Conservation (phyloP, 2,329 filamentous ascomycete species). For the Saccharata proteae region DNA sequence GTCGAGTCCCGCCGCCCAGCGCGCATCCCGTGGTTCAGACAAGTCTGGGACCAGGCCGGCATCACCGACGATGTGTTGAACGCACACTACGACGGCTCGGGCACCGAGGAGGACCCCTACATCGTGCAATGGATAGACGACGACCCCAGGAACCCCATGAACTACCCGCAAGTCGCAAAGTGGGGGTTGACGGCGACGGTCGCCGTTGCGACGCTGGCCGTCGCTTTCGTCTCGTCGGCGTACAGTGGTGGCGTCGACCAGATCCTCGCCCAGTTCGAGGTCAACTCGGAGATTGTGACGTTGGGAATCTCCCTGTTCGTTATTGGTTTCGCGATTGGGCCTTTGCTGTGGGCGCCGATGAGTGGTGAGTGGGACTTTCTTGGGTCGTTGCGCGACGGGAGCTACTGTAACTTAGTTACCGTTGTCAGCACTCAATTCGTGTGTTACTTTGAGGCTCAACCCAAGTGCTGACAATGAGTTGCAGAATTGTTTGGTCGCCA, state of each 20-base stretch:
- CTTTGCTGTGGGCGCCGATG: constrained; percentile 51
- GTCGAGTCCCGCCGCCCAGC: constrained; percentile 8
- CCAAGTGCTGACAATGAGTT: constrained; percentile 2
- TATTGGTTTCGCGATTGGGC: constrained; percentile 45
- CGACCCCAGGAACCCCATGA: constrained; percentile 56
- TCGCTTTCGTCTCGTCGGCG: constrained; percentile 58
- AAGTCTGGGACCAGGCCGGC: constrained; percentile 46
- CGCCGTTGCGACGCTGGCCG: constrained; percentile 54
- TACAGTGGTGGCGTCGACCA: constrained; percentile 47
- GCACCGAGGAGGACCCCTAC: constrained; percentile 56
- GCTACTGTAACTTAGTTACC: too few relatives aligned
- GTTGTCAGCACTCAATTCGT: too few relatives aligned
- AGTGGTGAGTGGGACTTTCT: constrained; percentile 7
- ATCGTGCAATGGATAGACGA: constrained; percentile 55
- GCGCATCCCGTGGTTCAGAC: constrained; percentile 13
- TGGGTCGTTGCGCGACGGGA: background rate
- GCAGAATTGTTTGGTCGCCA: constrained; percentile 44
- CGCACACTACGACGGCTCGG: constrained; percentile 32
- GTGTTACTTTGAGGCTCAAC: too few relatives aligned
- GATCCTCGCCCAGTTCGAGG: constrained; percentile 43
- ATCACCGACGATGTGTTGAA: constrained; percentile 46
- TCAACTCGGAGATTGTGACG: constrained; percentile 42
- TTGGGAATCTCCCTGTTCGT: constrained; percentile 55
- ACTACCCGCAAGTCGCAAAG: constrained; percentile 45
- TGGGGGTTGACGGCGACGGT: constrained; percentile 54